Evolutionary conservation across 108 stramenopile species (phyloP), one percentile per base, ranked within the genome.

Genomic region (Skeletonema marinoi): DNA sequence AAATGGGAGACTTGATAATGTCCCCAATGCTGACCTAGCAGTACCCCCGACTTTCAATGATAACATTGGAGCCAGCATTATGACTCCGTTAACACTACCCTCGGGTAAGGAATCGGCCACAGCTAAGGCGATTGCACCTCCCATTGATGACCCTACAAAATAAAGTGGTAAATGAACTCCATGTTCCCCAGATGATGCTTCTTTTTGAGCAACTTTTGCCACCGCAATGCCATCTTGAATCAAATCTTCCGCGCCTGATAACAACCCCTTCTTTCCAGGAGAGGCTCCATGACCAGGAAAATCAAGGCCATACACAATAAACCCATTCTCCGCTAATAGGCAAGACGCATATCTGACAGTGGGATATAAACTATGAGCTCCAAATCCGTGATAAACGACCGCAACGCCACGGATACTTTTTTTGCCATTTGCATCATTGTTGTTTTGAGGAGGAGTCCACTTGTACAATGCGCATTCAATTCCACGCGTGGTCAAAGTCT

Each of bases 51-150:
- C 92, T 68, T 83, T 82, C 16, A 95, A 62, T 25, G 87, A 74
- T 10, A 95, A 80, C 92, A 95, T 92, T 42, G 94, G 94, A 2
- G 94, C 94, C 54, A 95, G 60, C 76, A 95, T 74, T 10, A 95
- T 70, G 21, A 95, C 87, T 11, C 87, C 89, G 4, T 80, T 69
- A 0, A 90, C 71, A 3, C 32, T 38, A 0, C 38, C 70, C 17
- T 50, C 11, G n/a, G 32, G 61, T 32, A 89, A 21, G 59, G 74
- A 29, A 11, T 85, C 63, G 8, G 92, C 86, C 10, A 95, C 92
- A 9, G 80, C 71, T 25, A 95, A 54, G 0, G 94, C 92, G 44
- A 95, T 93, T 9, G 92, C 83, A 9, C 94, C 94, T 29, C 94
- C 94, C 92, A 95, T 90, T 64, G 89, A 90, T 21, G 88, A 88